Evolutionary conservation across 202 grass and related monocot genomes (phyloP), one percentile per base, ranked within the genome.

Genomic region (Schoenoplectus triqueter): DNA sequence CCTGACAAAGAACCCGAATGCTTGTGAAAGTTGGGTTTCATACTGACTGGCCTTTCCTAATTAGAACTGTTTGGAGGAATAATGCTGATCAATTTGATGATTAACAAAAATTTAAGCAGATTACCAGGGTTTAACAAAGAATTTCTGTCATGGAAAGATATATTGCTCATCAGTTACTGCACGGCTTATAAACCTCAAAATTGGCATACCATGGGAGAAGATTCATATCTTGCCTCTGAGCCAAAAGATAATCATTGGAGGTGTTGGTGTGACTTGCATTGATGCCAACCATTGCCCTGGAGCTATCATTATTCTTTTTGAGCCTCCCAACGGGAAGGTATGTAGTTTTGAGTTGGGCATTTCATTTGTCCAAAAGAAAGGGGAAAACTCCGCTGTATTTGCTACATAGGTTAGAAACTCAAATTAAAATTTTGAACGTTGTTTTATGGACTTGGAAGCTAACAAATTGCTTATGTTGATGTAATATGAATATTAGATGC

Each of bases 281-380:
- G 95, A 98, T 89, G 95, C 95, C 69, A 98, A 98, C 57, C 92
- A 98, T 89, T 95, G 95, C 56, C 95, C 95, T 87, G 95, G 95
- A 72, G 88, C 95, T 81, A 69, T 98, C 22, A 90, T 98, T 78
- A 93, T 98, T 86, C 95, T 93, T 75, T 98, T 98, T 89, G 95
- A 98, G 75, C 95, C 92, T 83, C 67, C 91, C 31, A 98, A 93
- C 84, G 89, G 89, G 72, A 98, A 95, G 87, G 92, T 93, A 93
- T 78, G 87, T 91, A 85, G 40, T 70, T 14, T 75, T 84, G 8
- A 51, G 14, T 64, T 81, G 74, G 14, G 11, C 3, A 60, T 75
- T 68, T 61, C 54, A 6, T 31, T 51, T 3, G 52, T 54, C 6
- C 0, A 52, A 74, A 73, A 22, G 71, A 61, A n/a, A 31, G 31